Evolutionary conservation across 805 yeast genomes (phyloP), one percentile per base, ranked within the genome.

Genomic region (Kodamaea leandrae): DNA sequence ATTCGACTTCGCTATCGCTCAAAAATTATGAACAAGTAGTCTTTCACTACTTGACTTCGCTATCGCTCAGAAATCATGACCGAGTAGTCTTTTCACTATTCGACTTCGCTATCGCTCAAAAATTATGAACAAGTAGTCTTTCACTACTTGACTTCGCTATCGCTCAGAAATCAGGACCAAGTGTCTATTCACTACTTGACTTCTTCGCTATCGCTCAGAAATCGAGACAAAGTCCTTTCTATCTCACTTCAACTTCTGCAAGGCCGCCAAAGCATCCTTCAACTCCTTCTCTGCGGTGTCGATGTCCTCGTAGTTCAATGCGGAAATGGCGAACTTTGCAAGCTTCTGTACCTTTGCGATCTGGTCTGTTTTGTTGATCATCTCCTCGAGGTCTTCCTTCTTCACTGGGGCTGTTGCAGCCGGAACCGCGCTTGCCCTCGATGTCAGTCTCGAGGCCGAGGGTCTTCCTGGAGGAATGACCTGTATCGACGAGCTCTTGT

Each of bases 281-380:
- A 85, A 60, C 54, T 85, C 87, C 26, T 64, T 66, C 32, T 79
- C 77, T 2, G 91, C 91, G 0, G 91, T 85, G 2, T 58, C 71
- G 25, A 77, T 62, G 51, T 85, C 95, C 46, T 85, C 91, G 56
- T 83, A 85, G 54, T 83, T 83, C 55, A 85, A 67, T 0, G 95
- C 93, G 42, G 88, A 81, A 5, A 83, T 78, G 2, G 89, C 91
- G 57, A 80, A 85, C 55, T 78, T 83, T 23, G 90, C 85, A 45
- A 72, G 75, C 50, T 79, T 83, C 53, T 84, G 91, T 1, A 82
- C 78, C 50, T 73, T 68, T 7, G 77, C 55, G 15, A 83, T 78
- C 34, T 71, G 64, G 40, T 77, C 85, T 16, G 81, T 75, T 12
- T 70, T 66, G 43, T 75, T 72, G 53, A 84, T 58, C 42, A 83